Conservation (phyloP, 208 protist genomes). For the Porcisia hertigi region DNA sequence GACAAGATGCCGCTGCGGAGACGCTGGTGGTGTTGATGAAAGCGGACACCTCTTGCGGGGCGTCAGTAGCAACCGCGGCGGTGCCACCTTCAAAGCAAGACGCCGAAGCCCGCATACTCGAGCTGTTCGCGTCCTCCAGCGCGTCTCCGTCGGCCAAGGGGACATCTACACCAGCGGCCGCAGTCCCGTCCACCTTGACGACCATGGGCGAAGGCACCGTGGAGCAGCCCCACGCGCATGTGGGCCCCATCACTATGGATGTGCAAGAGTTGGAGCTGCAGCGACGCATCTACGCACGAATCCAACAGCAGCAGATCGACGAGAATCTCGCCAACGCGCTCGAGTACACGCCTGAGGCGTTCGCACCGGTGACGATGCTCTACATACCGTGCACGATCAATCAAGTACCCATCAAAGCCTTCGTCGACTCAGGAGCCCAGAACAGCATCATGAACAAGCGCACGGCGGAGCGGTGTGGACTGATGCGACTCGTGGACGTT, state of each 20-base stretch:
- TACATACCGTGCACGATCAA: slow-evolving; percentile 94
- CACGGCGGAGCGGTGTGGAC: slow-evolving; percentile 84
- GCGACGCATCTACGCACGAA: slow-evolving; percentile 74
- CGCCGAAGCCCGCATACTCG: slow-evolving; percentile 19
- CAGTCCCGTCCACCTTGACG: too few relatives aligned
- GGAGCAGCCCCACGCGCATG: background rate
- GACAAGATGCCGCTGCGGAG: background rate
- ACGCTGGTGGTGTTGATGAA: slow-evolving; percentile 13
- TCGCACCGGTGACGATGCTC: slow-evolving; percentile 90
- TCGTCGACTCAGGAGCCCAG: slow-evolving; percentile 93
- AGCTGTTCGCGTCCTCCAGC: slow-evolving; percentile 20
- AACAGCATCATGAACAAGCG: slow-evolving; percentile 77
- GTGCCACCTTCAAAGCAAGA: background rate
- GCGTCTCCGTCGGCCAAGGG: background rate
- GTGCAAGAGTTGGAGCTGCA: slow-evolving; percentile 77
- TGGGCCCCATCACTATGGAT: slow-evolving; percentile 23
- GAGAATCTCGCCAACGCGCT: slow-evolving; percentile 90
- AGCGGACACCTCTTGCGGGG: background rate
- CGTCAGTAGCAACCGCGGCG: background rate
- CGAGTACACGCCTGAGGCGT: slow-evolving; percentile 95
- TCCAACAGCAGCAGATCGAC: slow-evolving; percentile 83
- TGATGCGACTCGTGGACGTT: slow-evolving; percentile 90
- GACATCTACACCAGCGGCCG: too few relatives aligned
- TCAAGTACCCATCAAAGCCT: slow-evolving; percentile 89
- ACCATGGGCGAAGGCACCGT: background rate